Percentiles rank a stretch among this genome's conserved stretches.
Conservation (phyloP, 1,139 yeast species). For the Yarrowia galli region DNA sequence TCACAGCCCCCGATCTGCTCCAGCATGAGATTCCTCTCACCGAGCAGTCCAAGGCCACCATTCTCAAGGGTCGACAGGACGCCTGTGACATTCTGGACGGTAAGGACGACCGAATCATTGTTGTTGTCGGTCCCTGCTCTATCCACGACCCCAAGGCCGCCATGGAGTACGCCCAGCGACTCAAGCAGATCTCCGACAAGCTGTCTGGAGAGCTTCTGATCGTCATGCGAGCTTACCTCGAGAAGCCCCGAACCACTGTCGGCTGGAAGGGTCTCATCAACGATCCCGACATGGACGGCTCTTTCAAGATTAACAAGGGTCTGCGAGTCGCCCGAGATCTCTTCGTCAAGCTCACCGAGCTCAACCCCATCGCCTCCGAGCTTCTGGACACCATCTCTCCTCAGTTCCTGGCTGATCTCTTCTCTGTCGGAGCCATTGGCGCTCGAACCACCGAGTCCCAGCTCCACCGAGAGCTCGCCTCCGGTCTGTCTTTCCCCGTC, state of each 20-base stretch:
- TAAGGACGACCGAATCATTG: slow-evolving; percentile 80
- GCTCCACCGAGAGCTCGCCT: slow-evolving; percentile 93
- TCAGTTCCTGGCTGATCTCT: slow-evolving; percentile 86
- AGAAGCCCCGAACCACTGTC: slow-evolving; percentile 97
- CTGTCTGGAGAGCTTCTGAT: slow-evolving; percentile 78
- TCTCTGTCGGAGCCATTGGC: slow-evolving; percentile 95
- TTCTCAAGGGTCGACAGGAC: slow-evolving; percentile 77
- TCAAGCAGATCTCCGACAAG: slow-evolving; percentile 66
- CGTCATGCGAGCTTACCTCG: slow-evolving; percentile 97
- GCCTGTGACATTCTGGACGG: slow-evolving; percentile 76
- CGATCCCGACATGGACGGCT: slow-evolving; percentile 94
- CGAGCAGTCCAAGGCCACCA: slow-evolving; percentile 63
- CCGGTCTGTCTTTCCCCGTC: slow-evolving; percentile 94
- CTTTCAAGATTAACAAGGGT: slow-evolving; percentile 95
- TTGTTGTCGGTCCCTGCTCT: slow-evolving; percentile 95
- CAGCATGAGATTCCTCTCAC: slow-evolving; percentile 87
- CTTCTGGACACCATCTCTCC: slow-evolving; percentile 98
- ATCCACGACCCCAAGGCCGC: slow-evolving; percentile 95
- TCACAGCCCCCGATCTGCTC: slow-evolving; percentile 91
- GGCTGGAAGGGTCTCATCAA: slow-evolving; percentile 99
- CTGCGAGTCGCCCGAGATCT: slow-evolving; percentile 85
- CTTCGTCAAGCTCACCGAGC: slow-evolving; percentile 80
- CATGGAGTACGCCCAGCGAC: slow-evolving; percentile 77
- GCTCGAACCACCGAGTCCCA: slow-evolving; percentile 98
- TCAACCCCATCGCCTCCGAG: slow-evolving; percentile 93